phyloP scores from a whole-genome alignment of 1,284 basidiomycete species.

The Ganoderma resinaceum region DNA sequence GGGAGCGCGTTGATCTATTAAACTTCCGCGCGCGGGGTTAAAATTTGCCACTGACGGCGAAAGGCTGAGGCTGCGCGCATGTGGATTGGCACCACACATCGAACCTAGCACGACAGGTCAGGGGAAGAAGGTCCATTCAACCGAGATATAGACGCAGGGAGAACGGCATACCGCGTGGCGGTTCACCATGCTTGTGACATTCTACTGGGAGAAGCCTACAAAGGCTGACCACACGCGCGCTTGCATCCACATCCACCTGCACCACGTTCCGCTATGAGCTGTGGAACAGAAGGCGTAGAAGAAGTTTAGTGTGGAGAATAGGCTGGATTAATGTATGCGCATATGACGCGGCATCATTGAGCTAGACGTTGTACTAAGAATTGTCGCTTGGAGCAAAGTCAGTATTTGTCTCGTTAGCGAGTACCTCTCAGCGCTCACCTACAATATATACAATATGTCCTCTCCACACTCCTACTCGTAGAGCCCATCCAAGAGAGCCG shows the following conservation, averaged over 20 bases:
- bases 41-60: not conserved
- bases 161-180: not conserved
- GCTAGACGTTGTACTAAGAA: not conserved
- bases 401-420: not conserved
- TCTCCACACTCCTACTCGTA: not conserved
- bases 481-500: not conserved
- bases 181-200: not conserved
- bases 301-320: not conserved
- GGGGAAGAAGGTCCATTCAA: not conserved
- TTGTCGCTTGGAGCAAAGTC: not conserved
- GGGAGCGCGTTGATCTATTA: not conserved
- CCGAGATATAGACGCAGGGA: not conserved
- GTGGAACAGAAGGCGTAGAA: no score
- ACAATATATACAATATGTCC: not conserved
- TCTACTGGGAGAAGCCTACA: not conserved
- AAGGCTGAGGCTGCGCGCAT: not conserved
- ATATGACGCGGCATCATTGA: not conserved
- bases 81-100: not conserved
- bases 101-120: not conserved
- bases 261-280: no score
- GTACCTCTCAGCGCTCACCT: not conserved
- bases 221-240: not conserved
- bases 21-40: not conserved
- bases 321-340: not conserved
- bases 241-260: not conserved